Conservation (phyloP, 2,329 filamentous ascomycete species). For the Xylariaceae sp. region DNA sequence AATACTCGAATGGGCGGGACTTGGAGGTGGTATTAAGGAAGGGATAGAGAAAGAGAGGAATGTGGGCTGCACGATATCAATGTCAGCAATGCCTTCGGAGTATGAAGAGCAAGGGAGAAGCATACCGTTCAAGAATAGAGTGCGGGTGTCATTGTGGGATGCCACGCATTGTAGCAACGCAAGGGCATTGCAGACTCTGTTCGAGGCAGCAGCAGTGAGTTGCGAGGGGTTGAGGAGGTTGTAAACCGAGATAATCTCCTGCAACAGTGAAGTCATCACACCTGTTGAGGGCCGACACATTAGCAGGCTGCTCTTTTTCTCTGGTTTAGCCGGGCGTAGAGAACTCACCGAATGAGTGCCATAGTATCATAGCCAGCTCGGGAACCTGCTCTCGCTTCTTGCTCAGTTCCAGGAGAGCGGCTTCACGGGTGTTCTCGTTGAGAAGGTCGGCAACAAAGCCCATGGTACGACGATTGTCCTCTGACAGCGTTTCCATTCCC, state of each 20-base stretch:
- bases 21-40: constrained; percentile 99
- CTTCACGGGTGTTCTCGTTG: constrained; percentile 80
- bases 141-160: constrained; percentile 92
- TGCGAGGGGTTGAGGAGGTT: constrained; percentile 94
- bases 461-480: constrained; percentile 90
- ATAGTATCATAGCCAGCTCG: constrained; percentile 89
- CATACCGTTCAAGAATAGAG: constrained; percentile 84
- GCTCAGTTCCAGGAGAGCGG: constrained; percentile 88
- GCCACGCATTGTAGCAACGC: constrained; percentile 95
- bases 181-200: constrained; percentile 94
- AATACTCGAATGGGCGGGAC: constrained; percentile 93
- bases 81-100: constrained; percentile 5
- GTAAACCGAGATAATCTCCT: constrained; percentile 99
- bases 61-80: constrained; percentile 64
- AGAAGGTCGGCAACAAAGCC: constrained; percentile 88
- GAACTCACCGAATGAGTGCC: constrained; percentile 93
- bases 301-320: background rate
- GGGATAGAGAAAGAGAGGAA: constrained; percentile 94
- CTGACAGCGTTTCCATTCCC: constrained; percentile 64
- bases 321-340: background rate
- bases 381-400: constrained; percentile 99
- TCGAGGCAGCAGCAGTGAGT: constrained; percentile 93
- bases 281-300: constrained; percentile 45
- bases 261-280: constrained; percentile 94
- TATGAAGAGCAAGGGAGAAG: background rate